Conservation (phyloP, 2,329 filamentous ascomycete genomes). For the Aspergillus sojae region DNA sequence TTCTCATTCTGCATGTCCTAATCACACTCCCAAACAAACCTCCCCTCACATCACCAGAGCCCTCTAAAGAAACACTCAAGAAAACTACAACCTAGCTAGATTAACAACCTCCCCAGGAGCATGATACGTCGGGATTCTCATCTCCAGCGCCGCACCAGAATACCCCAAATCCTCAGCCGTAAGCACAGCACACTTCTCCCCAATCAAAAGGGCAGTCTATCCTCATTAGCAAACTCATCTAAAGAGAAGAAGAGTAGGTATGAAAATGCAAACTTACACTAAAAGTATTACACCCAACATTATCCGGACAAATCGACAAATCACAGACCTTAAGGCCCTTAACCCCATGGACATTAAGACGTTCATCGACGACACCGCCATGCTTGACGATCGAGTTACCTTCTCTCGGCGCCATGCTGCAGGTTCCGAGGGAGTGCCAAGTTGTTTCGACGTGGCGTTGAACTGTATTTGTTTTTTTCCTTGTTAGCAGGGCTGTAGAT, state of each 20-base stretch:
- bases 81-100: constrained; percentile 30
- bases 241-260: neutral
- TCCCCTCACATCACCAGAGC: no score
- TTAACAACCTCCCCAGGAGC: constrained; percentile 47
- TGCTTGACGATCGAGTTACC: constrained; percentile 81
- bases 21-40: neutral
- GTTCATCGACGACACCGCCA: constrained; percentile 71
- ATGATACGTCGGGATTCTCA: constrained; percentile 71
- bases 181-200: constrained; percentile 72
- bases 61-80: no score
- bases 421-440: constrained; percentile 70
- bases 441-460: constrained; percentile 76
- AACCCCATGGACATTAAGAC: constrained; percentile 76
- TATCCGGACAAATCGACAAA: constrained; percentile 75
- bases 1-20: neutral
- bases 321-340: constrained; percentile 78
- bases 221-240: constrained; percentile 1
- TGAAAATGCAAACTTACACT: constrained; percentile 34
- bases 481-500: neutral
- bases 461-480: constrained; percentile 40
- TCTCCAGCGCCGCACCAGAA: constrained; percentile 71
- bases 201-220: constrained; percentile 72
- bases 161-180: constrained; percentile 75
- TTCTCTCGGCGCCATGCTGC: constrained; percentile 74
- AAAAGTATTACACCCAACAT: constrained; percentile 70